These are phyloP conservation scores for Podaxis rugospora DNA, from an alignment of 768 basidiomycete species.

Conservation along the genomic window DNA sequence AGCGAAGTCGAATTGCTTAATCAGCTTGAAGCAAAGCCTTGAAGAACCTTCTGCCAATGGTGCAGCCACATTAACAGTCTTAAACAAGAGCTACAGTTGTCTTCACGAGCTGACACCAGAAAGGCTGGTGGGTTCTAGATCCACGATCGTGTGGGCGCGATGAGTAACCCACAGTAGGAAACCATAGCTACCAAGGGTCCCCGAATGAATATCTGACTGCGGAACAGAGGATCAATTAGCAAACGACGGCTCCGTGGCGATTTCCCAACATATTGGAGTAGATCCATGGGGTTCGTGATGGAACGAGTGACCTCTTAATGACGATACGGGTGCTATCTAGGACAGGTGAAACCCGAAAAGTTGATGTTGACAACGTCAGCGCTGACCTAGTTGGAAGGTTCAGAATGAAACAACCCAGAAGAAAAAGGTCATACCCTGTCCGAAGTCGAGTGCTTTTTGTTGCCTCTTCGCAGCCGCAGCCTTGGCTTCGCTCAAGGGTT, in stretches of 20 bases:
- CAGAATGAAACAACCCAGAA: not conserved
- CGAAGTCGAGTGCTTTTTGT: constrained; percentile 1
- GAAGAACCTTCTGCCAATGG: not conserved
- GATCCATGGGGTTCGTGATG: not conserved
- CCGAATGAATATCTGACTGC: not conserved
- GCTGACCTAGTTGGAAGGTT: not conserved
- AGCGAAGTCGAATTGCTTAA: too few species aligned
- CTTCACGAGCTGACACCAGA: not conserved
- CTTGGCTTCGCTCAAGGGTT: constrained; percentile 59
- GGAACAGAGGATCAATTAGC: not conserved
- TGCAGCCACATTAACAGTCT: not conserved
- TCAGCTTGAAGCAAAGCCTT: not conserved
- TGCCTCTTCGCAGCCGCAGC: constrained; percentile 36
- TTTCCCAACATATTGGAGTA: not conserved
- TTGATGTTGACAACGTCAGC: not conserved
- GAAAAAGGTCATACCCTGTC: not conserved
- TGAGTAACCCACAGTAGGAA: not conserved
- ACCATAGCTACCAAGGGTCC: not conserved
- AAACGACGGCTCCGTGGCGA: not conserved
- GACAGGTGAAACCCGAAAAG: not conserved
- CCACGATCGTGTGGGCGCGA: not conserved
- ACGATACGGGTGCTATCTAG: not conserved
- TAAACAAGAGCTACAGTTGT: not conserved
- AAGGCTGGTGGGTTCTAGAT: not conserved
- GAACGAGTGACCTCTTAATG: not conserved